Evolutionary conservation across 345 rosid species (phyloP), one percentile per base, ranked within the genome.

Genomic region (Brassica napus): DNA sequence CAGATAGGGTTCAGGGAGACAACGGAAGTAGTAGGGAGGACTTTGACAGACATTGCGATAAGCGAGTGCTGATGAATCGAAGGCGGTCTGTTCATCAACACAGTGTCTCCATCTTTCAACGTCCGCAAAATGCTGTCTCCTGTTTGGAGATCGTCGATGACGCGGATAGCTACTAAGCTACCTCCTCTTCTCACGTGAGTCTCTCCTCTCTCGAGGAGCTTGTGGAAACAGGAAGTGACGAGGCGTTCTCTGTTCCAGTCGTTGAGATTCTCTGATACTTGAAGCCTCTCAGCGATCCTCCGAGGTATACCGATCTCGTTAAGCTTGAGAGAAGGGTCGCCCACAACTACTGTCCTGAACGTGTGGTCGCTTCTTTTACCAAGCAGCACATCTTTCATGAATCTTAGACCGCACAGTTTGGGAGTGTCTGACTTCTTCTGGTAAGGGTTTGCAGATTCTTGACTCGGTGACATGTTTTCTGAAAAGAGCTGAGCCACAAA

Each of bases 61-160:
- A 90, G 86, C 1, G 99, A 95, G 77, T 95, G 99, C 34, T 88
- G 93, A 80, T 95, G 99, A 62, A 91, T 93, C 1, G 99, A 89
- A 35, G 99, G 99, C 47, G 99, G 99, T 84, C 98, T 86, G 76
- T 93, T 93, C 77, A 95, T 87, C 77, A 95, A 66, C 52, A 93
- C 85, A 1, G 77, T 84, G 72, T 95, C 99, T 58, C 99, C 99
- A 65, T 93, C 90, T 35, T 23, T 82, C 44, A 95, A 81, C 44
- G 89, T 84, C 85, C 99, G 79, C 68, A 76, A 86, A 60, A 95
- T 84, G 7, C 74, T 83, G 60, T 95, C 99, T 3, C 96, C 93
- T 4, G 79, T 16, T 52, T 77, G 83, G 6, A 95, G 91, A 2
- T 93, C 90, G n/a, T 84, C 79, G 3, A 74, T 81, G 54, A 57